Base-by-base conservation (phyloP, 805 yeast genomes). In the Metschnikowia bowlesiae region DNA sequence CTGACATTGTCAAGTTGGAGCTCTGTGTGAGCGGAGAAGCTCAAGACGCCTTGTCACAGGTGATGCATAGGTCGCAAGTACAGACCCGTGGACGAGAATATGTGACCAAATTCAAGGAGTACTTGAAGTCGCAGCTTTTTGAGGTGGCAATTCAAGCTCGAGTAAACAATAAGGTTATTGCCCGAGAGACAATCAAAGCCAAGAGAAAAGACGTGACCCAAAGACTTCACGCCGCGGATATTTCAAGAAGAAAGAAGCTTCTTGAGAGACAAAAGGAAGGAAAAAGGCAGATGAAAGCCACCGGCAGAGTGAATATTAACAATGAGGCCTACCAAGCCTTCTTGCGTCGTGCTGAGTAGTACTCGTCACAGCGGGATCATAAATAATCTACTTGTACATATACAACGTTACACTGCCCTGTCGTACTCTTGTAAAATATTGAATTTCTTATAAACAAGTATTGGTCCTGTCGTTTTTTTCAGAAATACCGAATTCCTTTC, bases 191-290 rank as follows among this genome's bases (percentile, higher is more conserved):
- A 0, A 87, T 94, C 55, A 88, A 89, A 65, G 98, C 98, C 6
- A 81, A 89, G 63, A 75, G 97, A 53, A 92, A 92, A 68, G 98
- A 92, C 68, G 99, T 92, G n/a, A 75, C 94, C 49, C 96, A 94
- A 30, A 87, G 83, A 62, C 71, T 94, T 53, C 98, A 92, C 67
- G 99, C 98, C 0, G 84, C 96, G 16, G 99, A 92, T 72, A 81
- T 91, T 33, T 80, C 95, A 0, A 78, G 99, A 70, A 78, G 96
- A 54, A 90, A 90, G 74, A 92, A 92, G 69, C 76, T 92, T 57
- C 73, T 92, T 47, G 89, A 79, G 49, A 85, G 87, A 60, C 99
- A 92, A 62, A 92, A 91, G 66, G 96, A 89, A 63, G 99, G 99
- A 36, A 94, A 94, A 69, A 89, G 87, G 68, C 79, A 78, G 53